Conservation (phyloP, 2,329 filamentous ascomycete genomes). For the Bipolaris cookei region DNA sequence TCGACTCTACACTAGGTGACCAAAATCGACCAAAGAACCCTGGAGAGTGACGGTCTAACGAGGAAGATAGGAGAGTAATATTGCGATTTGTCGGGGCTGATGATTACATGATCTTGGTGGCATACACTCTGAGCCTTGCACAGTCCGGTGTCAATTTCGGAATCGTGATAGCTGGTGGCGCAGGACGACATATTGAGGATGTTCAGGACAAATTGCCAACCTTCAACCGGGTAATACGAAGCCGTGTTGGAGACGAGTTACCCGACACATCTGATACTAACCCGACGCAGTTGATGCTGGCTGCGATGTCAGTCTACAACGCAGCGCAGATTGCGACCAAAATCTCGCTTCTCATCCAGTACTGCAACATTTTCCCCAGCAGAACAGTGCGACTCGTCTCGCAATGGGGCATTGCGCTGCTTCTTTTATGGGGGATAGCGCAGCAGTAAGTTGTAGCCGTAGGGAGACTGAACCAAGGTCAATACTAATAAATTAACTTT, state of each 20-base stretch:
- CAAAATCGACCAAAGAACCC: background rate
- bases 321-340: background rate
- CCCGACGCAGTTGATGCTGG: background rate
- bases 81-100: background rate
- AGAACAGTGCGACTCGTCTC: background rate
- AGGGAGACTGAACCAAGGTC: background rate
- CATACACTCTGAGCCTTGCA: background rate
- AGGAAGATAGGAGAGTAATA: background rate
- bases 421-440: background rate
- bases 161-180: background rate
- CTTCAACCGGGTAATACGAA: background rate
- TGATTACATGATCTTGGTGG: background rate
- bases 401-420: background rate
- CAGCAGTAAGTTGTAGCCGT: background rate
- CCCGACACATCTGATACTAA: background rate
- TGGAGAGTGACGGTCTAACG: background rate
- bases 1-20: background rate
- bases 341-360: background rate
- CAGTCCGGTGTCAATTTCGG: background rate
- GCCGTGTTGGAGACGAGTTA: no score
- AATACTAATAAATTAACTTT: background rate
- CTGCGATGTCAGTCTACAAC: background rate
- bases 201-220: background rate
- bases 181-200: background rate
- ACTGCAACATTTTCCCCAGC: background rate